A percentile compares a stretch with the other conserved stretches of the same genome.
Evolutionary conservation across 2,329 filamentous ascomycete genomes (phyloP).

Genomic region (Dendryphion nanum): DNA sequence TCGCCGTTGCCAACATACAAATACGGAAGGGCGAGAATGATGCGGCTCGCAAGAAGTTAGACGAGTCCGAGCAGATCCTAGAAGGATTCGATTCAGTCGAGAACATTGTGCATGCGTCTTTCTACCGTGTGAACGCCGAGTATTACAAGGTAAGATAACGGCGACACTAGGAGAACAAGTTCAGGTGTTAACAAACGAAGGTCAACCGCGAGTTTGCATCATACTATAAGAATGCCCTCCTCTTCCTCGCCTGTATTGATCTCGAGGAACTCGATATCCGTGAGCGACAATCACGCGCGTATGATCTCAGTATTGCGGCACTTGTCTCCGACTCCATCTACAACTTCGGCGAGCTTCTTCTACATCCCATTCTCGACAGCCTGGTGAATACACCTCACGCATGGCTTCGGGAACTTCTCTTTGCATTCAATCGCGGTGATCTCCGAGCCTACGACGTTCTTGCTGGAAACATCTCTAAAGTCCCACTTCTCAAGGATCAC

Average conservation of each 20-base stretch:
- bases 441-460: conserved; percentile 82
- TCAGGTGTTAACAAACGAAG: conserved; percentile 64
- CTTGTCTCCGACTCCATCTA: conserved; percentile 94
- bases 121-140: conserved; percentile 91
- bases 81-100: conserved; percentile 94
- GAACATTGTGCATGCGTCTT: conserved; percentile 90
- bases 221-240: conserved; percentile 96
- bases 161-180: too few species aligned
- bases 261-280: conserved; percentile 68
- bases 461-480: conserved; percentile 75
- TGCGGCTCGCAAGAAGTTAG: conserved; percentile 82
- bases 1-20: conserved; percentile 85
- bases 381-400: conserved; percentile 71
- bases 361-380: conserved; percentile 92
- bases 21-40: conserved; percentile 75
- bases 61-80: conserved; percentile 81
- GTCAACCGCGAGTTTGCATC: conserved; percentile 79
- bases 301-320: conserved; percentile 89
- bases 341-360: conserved; percentile 98
- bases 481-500: conserved; percentile 76
- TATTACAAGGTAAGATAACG: conserved; percentile 80
- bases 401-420: conserved; percentile 94
- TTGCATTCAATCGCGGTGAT: conserved; percentile 96
- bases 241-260: conserved; percentile 96
- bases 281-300: conserved; percentile 80